A percentile compares a stretch with the other conserved stretches of the same genome.
Conservation (phyloP, 1,284 basidiomycete genomes). For the Moesziomyces globuligerus region DNA sequence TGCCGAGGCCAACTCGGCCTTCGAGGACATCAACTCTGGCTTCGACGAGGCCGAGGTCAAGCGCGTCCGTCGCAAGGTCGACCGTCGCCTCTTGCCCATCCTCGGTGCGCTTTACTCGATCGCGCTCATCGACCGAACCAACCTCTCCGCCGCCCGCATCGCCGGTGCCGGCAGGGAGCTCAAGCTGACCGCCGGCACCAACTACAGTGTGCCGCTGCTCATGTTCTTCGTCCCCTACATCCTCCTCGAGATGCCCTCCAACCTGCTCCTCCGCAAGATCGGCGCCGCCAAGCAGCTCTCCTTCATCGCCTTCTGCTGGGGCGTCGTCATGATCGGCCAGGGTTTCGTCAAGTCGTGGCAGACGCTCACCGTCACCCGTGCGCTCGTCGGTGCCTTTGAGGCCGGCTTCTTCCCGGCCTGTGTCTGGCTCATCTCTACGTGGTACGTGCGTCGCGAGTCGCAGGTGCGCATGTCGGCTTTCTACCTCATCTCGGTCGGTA, state of each 20-base stretch:
- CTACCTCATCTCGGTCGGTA: conserved; percentile 67
- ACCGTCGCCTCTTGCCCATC: conserved; percentile 66
- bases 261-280: conserved; percentile 64
- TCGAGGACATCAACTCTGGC: conserved; percentile 50
- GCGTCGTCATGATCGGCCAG: conserved; percentile 67
- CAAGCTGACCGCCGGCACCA: conserved; percentile 55
- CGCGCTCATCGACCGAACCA: conserved; percentile 65
- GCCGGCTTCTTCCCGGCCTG: conserved; percentile 64
- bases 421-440: conserved; percentile 69
- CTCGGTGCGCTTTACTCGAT: conserved; percentile 67
- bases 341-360: conserved; percentile 52
- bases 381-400: conserved; percentile 67
- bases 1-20: conserved; percentile 33
- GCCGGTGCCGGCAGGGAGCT: conserved; percentile 55
- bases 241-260: conserved; percentile 55
- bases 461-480: conserved; percentile 68
- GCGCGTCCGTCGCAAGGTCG: conserved; percentile 63
- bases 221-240: conserved; percentile 68
- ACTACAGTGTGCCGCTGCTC: conserved; percentile 63
- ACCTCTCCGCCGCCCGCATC: conserved; percentile 54
- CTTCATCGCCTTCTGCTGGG: conserved; percentile 67
- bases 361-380: conserved; percentile 67
- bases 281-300: conserved; percentile 67
- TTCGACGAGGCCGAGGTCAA: conserved; percentile 48
- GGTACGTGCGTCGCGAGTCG: conserved; percentile 70